phyloP scores from a whole-genome alignment of 2,329 filamentous ascomycete species.

The Colletotrichum falcatum region DNA sequence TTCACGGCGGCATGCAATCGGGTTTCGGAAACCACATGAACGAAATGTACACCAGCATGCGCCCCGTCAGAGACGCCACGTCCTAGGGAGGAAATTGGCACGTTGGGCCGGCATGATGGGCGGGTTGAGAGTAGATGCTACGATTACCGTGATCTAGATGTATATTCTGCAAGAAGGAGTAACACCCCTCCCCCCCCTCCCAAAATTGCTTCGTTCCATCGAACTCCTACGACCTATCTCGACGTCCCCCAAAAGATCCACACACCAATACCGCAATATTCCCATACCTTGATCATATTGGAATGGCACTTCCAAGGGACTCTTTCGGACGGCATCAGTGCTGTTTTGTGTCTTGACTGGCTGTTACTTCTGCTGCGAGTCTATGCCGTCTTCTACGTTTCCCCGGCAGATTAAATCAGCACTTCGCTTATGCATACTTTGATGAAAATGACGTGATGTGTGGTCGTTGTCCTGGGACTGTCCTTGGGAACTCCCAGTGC shows the following conservation, averaged over 20 bases:
- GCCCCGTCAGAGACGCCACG: background rate
- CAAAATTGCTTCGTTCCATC: background rate
- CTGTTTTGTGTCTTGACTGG: background rate
- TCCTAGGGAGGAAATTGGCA: slow-evolving; percentile 5
- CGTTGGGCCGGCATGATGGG: background rate
- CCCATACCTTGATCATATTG: background rate
- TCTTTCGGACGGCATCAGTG: background rate
- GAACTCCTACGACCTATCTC: background rate
- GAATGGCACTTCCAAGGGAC: too few relatives aligned
- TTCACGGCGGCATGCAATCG: slow-evolving; percentile 39
- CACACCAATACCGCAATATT: background rate
- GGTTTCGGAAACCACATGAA: slow-evolving; percentile 28
- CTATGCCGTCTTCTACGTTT: background rate
- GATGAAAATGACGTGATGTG: slow-evolving; percentile 17
- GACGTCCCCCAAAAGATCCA: background rate
- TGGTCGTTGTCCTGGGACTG: background rate
- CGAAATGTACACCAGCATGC: slow-evolving; percentile 9
- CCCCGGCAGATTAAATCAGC: background rate
- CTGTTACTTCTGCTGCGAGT: slow-evolving; percentile 8
- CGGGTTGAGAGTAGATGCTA: slow-evolving; percentile 1
- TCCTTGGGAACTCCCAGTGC: background rate
- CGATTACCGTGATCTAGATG: slow-evolving; percentile 22
- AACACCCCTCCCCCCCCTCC: too few relatives aligned
- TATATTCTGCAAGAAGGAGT: slow-evolving; percentile 24
- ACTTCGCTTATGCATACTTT: background rate